phyloP scores from a whole-genome alignment of 495 filamentous ascomycete species.

The Penicillium psychrofluorescens region DNA sequence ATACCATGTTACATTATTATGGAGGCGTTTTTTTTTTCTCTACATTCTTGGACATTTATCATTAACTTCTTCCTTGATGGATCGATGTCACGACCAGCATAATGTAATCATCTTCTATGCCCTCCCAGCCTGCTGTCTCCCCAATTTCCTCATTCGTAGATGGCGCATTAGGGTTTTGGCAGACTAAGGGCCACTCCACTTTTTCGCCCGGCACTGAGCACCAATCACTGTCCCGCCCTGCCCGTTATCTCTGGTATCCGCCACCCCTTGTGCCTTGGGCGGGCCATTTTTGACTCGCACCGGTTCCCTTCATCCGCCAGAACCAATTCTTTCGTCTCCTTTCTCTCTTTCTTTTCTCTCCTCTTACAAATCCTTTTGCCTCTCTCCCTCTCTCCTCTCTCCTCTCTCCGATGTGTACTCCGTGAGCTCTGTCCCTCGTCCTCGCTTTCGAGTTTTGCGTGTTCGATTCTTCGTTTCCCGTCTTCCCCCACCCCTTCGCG shows the following conservation, averaged over 20 bases:
- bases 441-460: too few species aligned
- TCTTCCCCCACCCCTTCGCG: neutral
- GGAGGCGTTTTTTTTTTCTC: conserved; percentile 4
- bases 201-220: too few species aligned
- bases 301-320: neutral
- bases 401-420: neutral
- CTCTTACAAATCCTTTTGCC: neutral
- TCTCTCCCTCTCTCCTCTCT: conserved; percentile 1
- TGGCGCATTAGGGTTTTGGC: too few species aligned
- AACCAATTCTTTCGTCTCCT: neutral
- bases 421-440: too few species aligned
- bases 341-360: neutral
- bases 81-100: too few species aligned
- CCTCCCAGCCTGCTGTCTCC: too few species aligned
- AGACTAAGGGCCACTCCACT: too few species aligned
- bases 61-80: too few species aligned
- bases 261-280: conserved; percentile 11
- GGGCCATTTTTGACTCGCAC: conserved; percentile 10
- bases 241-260: neutral
- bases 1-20: neutral
- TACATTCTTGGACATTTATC: too few species aligned
- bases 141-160: too few species aligned
- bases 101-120: too few species aligned
- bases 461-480: neutral
- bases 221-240: too few species aligned